Evolutionary conservation across 2,329 filamentous ascomycete species (phyloP).

Genomic region (Ceratocystis destructans): DNA sequence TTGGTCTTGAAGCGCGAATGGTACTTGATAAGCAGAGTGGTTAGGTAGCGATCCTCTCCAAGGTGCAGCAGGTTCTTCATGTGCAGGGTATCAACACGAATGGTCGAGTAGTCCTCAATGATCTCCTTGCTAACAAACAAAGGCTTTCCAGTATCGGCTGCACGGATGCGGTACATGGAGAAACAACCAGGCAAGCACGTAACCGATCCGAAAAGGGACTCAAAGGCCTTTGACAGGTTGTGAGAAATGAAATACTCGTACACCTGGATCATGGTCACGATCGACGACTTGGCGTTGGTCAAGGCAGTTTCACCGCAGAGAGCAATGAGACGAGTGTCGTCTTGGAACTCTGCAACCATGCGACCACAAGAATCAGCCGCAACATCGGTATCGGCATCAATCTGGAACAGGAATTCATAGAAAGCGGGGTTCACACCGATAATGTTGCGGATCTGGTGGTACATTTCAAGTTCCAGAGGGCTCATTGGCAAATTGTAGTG

Average conservation of each 20-base stretch:
- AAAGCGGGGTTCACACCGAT: constrained; percentile 98
- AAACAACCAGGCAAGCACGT: constrained; percentile 98
- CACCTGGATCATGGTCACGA: constrained; percentile 98
- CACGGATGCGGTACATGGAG: constrained; percentile 95
- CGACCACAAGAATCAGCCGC: constrained; percentile 79
- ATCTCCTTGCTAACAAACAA: constrained; percentile 91
- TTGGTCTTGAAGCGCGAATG: constrained; percentile 97
- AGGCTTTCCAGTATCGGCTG: constrained; percentile 86
- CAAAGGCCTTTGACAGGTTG: constrained; percentile 91
- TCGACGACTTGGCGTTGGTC: constrained; percentile 82
- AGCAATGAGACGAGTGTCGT: constrained; percentile 86
- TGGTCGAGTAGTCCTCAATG: constrained; percentile 74
- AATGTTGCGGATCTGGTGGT: constrained; percentile 96
- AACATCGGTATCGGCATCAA: constrained; percentile 94
- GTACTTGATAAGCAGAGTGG: constrained; percentile 81
- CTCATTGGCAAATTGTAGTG: constrained; percentile 97
- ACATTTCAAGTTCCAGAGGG: constrained; percentile 92
- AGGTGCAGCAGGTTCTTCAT: constrained; percentile 97
- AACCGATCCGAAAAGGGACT: constrained; percentile 91
- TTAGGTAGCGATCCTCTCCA: constrained; percentile 94
- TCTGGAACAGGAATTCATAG: constrained; percentile 92
- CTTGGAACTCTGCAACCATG: constrained; percentile 79
- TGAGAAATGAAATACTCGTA: constrained; percentile 99
- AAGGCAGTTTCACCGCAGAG: constrained; percentile 90
- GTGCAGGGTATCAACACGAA: constrained; percentile 92